Conservation (phyloP, 495 filamentous ascomycete species). For the Penicillium bovifimosum region DNA sequence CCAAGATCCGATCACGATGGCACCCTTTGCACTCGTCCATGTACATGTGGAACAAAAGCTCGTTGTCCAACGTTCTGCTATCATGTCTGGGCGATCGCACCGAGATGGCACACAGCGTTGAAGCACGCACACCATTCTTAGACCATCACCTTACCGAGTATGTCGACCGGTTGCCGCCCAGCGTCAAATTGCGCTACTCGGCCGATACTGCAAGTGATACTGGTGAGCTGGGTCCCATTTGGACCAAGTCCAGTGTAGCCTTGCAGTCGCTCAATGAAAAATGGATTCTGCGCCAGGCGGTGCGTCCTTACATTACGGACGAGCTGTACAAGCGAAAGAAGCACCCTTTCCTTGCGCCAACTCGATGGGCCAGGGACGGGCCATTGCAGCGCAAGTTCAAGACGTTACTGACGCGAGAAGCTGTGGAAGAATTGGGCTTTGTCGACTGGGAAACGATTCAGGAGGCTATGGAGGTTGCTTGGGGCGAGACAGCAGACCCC, state of each 20-base stretch:
- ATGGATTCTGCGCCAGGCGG: conserved; percentile 46
- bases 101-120: conserved; percentile 48
- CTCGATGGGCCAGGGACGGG: conserved; percentile 23
- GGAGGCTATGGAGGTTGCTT: too few relatives aligned
- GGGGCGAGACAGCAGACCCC: too few relatives aligned
- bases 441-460: conserved; percentile 2
- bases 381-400: conserved; percentile 32
- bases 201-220: too few relatives aligned
- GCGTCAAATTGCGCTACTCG: too few relatives aligned
- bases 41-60: conserved; percentile 38
- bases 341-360: conserved; percentile 39
- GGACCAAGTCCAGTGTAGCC: conserved; percentile 14
- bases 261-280: conserved; percentile 27
- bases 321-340: conserved; percentile 45
- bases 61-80: conserved; percentile 40
- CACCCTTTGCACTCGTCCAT: conserved; percentile 45
- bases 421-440: conserved; percentile 20
- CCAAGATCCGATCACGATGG: conserved; percentile 37
- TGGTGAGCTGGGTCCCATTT: too few relatives aligned
- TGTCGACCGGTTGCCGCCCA: conserved; percentile 42
- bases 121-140: conserved; percentile 45
- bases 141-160: conserved; percentile 49
- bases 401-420: conserved; percentile 31
- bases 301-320: conserved; percentile 43
- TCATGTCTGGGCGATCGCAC: conserved; percentile 44